Percentiles rank a stretch among this genome's conserved stretches.
Conservation (phyloP, 2,329 filamentous ascomycete genomes). For the Didymella pinodella region DNA sequence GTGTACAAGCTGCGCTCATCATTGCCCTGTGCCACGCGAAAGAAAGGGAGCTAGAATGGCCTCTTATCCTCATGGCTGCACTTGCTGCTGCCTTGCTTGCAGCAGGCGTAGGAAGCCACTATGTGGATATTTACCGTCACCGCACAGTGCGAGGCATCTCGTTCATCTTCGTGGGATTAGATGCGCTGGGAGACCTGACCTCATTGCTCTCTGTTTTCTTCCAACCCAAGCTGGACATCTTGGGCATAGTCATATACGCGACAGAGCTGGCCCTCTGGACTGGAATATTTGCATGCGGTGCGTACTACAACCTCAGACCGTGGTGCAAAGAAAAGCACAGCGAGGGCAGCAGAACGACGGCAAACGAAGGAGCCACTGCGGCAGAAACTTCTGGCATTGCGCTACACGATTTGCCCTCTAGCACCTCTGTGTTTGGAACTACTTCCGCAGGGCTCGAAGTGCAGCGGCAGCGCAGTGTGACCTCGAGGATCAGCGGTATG, state of each 20-base stretch:
- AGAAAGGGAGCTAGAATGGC: constrained; percentile 62
- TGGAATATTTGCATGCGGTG: constrained; percentile 71
- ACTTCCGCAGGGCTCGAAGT: constrained; percentile 54
- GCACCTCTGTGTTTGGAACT: constrained; percentile 70
- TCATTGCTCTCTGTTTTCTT: constrained; percentile 72
- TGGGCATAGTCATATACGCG: constrained; percentile 73
- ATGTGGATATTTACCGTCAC: constrained; percentile 72
- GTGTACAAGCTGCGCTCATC: constrained; percentile 66
- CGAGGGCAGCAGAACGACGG: neutral
- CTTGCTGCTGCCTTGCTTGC: constrained; percentile 70
- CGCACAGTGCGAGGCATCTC: constrained; percentile 74
- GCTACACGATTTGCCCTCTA: constrained; percentile 63
- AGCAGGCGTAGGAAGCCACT: constrained; percentile 72
- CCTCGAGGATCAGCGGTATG: constrained; percentile 11
- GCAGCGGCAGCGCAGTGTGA: constrained; percentile 30
- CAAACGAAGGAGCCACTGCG: constrained; percentile 6
- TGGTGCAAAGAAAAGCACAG: constrained; percentile 58
- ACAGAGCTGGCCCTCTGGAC: constrained; percentile 72
- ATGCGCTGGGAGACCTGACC: constrained; percentile 73
- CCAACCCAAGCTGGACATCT: constrained; percentile 64
- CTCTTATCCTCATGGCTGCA: constrained; percentile 71
- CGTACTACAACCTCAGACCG: constrained; percentile 69
- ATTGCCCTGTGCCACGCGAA: constrained; percentile 61
- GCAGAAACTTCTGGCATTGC: constrained; percentile 41
- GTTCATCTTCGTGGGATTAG: constrained; percentile 74